phyloP scores from a whole-genome alignment of 2,329 filamentous ascomycete species.

The Nannizziopsis arthrosporioides region DNA sequence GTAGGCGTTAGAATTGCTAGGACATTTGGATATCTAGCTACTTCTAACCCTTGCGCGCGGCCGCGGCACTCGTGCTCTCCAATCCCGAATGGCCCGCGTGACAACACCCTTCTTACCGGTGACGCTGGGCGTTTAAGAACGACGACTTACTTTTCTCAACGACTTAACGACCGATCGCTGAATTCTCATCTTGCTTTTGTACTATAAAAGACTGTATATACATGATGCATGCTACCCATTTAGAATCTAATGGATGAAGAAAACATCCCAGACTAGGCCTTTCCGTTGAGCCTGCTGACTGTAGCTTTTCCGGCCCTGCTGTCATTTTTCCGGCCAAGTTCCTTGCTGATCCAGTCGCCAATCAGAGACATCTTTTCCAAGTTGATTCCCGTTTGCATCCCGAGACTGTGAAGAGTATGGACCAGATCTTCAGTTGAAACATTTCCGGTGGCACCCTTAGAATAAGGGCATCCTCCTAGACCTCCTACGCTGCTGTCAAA shows the following conservation, averaged over 20 bases:
- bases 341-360: slow-evolving; percentile 45
- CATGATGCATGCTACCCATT: background rate
- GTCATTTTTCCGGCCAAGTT: slow-evolving; percentile 43
- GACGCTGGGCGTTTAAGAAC: too few relatives aligned
- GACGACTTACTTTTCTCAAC: background rate
- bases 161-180: background rate
- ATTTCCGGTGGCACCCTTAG: slow-evolving; percentile 55
- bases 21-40: background rate
- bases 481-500: slow-evolving; percentile 55
- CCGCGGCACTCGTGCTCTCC: background rate
- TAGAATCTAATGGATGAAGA: background rate
- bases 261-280: background rate
- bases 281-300: slow-evolving; percentile 27
- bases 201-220: slow-evolving; percentile 9
- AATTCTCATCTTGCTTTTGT: slow-evolving; percentile 5
- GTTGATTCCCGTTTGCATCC: slow-evolving; percentile 48
- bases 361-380: slow-evolving; percentile 45
- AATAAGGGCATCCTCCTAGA: slow-evolving; percentile 53
- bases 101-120: background rate
- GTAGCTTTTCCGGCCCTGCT: slow-evolving; percentile 45
- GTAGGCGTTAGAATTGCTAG: background rate
- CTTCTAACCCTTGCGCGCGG: background rate
- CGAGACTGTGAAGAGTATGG: slow-evolving; percentile 49
- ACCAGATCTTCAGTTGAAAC: slow-evolving; percentile 54
- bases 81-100: too few relatives aligned